These are phyloP conservation scores for Cercospora berteroae DNA, from an alignment of 2,329 filamentous ascomycete genomes.

Conservation along the genomic window DNA sequence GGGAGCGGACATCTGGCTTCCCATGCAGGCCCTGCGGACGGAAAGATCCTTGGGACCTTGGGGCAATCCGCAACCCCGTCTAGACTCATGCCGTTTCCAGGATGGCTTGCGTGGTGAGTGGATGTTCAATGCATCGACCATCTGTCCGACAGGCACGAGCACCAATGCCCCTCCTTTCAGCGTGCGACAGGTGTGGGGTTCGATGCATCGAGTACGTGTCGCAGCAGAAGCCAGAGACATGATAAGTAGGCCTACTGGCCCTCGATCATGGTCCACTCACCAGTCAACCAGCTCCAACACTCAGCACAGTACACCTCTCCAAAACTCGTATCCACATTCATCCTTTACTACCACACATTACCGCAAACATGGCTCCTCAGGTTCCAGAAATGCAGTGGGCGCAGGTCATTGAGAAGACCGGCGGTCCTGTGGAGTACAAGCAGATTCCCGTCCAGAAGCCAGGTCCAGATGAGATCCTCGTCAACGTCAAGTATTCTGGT, in stretches of 20 bases:
- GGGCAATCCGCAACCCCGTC: constrained; percentile 17
- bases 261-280: neutral
- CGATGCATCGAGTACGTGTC: neutral
- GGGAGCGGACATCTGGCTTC: constrained; percentile 11
- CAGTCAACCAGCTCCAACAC: neutral
- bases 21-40: constrained; percentile 5
- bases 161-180: constrained; percentile 24
- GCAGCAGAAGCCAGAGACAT: neutral
- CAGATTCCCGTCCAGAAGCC: constrained; percentile 78
- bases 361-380: constrained; percentile 39
- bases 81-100: constrained; percentile 18
- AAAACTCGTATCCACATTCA: constrained; percentile 10
- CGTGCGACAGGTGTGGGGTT: constrained; percentile 17
- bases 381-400: constrained; percentile 88
- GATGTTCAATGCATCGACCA: constrained; percentile 16
- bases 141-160: constrained; percentile 21
- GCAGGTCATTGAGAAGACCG: constrained; percentile 80
- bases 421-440: constrained; percentile 69
- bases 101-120: constrained; percentile 17
- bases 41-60: constrained; percentile 15
- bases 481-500: constrained; percentile 87
- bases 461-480: constrained; percentile 82
- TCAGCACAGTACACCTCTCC: constrained; percentile 9
- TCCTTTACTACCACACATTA: neutral
- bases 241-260: constrained; percentile 20